Evolutionary conservation across 495 filamentous ascomycete species (phyloP).

Genomic region (Aspergillus wentii): DNA sequence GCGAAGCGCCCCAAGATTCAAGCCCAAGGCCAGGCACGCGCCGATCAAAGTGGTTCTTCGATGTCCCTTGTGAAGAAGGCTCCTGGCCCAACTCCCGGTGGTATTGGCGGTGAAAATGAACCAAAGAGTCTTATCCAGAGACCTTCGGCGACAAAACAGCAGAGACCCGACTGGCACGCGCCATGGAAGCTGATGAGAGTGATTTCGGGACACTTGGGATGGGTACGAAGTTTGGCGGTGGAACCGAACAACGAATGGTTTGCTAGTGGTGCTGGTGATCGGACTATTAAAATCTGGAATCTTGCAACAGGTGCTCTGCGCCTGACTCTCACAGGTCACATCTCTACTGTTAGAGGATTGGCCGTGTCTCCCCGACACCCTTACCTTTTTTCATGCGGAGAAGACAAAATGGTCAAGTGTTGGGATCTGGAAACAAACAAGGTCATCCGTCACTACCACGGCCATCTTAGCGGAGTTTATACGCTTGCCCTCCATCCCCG

Average conservation of each 20-base stretch:
- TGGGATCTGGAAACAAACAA: slow-evolving; percentile 99
- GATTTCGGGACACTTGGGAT: slow-evolving; percentile 93
- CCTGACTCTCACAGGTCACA: slow-evolving; percentile 93
- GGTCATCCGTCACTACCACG: slow-evolving; percentile 97
- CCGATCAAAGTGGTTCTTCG: slow-evolving; percentile 35
- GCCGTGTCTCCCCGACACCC: slow-evolving; percentile 92
- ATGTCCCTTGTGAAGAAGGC: slow-evolving; percentile 39
- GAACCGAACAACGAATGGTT: slow-evolving; percentile 99
- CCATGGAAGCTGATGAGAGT: slow-evolving; percentile 99
- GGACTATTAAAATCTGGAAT: slow-evolving; percentile 99
- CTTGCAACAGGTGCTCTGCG: slow-evolving; percentile 76
- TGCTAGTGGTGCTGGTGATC: slow-evolving; percentile 89
- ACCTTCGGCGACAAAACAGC: slow-evolving; percentile 63
- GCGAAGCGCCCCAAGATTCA: slow-evolving; percentile 51
- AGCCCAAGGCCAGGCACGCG: slow-evolving; percentile 17
- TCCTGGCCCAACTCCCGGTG: slow-evolving; percentile 21
- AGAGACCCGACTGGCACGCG: slow-evolving; percentile 88
- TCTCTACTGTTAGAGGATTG: slow-evolving; percentile 89
- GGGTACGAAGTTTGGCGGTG: slow-evolving; percentile 87
- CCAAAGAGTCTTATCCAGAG: slow-evolving; percentile 60
- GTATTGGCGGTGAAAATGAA: slow-evolving; percentile 27
- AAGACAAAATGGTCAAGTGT: slow-evolving; percentile 99
- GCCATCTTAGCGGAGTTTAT: slow-evolving; percentile 94
- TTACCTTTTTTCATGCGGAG: slow-evolving; percentile 95
- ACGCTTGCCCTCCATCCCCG: slow-evolving; percentile 87